Conservation (phyloP, 2,329 filamentous ascomycete species). For the Sporothrix sp. region DNA sequence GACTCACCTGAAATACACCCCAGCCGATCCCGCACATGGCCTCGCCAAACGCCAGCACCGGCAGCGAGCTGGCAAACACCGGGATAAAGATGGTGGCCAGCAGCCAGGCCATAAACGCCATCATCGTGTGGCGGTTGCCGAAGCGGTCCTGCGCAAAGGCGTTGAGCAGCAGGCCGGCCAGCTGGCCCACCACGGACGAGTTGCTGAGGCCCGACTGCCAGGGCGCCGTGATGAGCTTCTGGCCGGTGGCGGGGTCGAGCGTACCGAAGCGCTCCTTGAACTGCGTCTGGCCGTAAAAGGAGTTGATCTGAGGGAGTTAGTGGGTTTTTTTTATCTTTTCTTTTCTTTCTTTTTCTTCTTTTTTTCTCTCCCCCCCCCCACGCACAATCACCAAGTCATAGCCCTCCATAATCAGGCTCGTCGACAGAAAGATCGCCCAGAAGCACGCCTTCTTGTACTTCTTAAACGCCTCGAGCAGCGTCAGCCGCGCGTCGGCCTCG, state of each 20-base stretch:
- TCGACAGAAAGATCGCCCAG: conserved; percentile 2
- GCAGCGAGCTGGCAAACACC: conserved; percentile 34
- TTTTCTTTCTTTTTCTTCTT: too few species aligned
- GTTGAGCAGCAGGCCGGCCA: conserved; percentile 39
- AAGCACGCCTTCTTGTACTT: conserved; percentile 4
- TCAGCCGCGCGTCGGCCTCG: neutral
- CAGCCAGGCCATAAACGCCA: conserved; percentile 31
- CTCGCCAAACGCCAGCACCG: conserved; percentile 33
- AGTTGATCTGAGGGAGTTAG: conserved; percentile 12
- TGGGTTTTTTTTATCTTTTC: too few species aligned
- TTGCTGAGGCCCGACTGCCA: conserved; percentile 41
- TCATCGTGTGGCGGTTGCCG: conserved; percentile 34
- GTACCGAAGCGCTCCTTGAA: conserved; percentile 23
- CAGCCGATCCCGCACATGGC: conserved; percentile 33
- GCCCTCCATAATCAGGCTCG: conserved; percentile 19
- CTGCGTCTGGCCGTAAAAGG: conserved; percentile 18
- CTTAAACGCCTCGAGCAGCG: neutral
- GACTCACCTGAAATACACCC: conserved; percentile 14
- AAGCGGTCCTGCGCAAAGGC: conserved; percentile 36
- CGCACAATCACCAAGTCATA: conserved; percentile 19
- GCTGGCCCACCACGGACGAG: conserved; percentile 32
- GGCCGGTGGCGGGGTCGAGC: conserved; percentile 20
- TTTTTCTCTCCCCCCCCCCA: too few species aligned
- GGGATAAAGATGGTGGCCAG: conserved; percentile 36
- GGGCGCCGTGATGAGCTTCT: conserved; percentile 33